phyloP scores from a whole-genome alignment of 75 land plant species.

The Ceratopteris richardii region DNA sequence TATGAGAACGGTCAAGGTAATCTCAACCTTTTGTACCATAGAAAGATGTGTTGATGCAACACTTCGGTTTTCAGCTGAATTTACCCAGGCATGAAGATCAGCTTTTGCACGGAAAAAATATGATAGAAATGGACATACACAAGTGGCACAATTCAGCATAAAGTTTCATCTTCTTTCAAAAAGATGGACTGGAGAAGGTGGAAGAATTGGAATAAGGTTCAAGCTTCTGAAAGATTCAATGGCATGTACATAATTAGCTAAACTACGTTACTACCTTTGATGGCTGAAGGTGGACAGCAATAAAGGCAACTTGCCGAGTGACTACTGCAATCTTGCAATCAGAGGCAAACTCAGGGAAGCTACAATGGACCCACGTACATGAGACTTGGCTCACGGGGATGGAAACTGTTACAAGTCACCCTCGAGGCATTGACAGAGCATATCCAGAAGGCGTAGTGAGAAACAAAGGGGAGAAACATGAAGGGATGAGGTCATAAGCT shows the following conservation, averaged over 20 bases:
- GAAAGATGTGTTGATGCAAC: conserved; percentile 89
- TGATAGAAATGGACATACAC: conserved; percentile 9
- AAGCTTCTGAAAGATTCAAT: conserved; percentile 37
- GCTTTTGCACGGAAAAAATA: conserved; percentile 9
- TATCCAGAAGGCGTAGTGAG: no score
- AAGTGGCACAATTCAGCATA: conserved; percentile 50
- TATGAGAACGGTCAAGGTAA: conserved; percentile 68
- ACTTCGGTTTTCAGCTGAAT: conserved; percentile 65
- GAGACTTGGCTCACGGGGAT: conserved; percentile 72
- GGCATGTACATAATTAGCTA: conserved; percentile 23
- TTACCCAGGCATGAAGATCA: conserved; percentile 66
- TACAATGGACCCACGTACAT: conserved; percentile 49
- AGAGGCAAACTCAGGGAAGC: conserved; percentile 31
- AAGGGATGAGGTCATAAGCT: no score
- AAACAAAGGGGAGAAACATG: no score
- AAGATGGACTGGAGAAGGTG: conserved; percentile 79
- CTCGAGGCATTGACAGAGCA: no score
- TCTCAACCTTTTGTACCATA: conserved; percentile 60
- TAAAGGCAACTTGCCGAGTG: conserved; percentile 20
- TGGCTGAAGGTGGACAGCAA: conserved; percentile 54
- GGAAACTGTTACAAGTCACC: no score
- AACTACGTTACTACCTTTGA: conserved; percentile 76
- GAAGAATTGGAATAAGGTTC: conserved; percentile 28
- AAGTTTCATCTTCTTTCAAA: conserved; percentile 70
- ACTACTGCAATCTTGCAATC: conserved; percentile 42